Base-by-base conservation (phyloP, 257 asterid genomes). In the Petunia axillaris region DNA sequence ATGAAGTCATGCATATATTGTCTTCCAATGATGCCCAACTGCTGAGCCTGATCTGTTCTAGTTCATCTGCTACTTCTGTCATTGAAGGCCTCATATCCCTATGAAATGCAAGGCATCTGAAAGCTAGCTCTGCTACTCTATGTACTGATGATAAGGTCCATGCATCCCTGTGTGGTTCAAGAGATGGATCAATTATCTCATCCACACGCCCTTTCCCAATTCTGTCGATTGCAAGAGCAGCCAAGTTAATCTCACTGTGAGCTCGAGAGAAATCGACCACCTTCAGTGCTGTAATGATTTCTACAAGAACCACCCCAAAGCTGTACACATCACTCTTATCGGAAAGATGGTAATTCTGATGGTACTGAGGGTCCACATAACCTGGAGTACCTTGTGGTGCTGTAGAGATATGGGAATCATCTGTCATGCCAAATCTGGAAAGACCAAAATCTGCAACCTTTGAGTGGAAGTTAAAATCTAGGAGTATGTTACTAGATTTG, bases 341-440 rank as follows among this genome's bases (percentile, higher is more conserved):
- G 2, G 98, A 95, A 15, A 95, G 95, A 82, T 93, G 98, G 91
- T 88, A 95, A 88, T 92, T 95, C 83, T 93, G 99, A 66, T 95
- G 98, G 75, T 95, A 95, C 66, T 95, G 98, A 37, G 99, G 99
- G 67, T 95, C 99, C 3, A 95, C 87, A 81, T 95, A 95, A 63
- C 99, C 99, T 0, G 98, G 98, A 15, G 98, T 94, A 44, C 98
- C 98, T 75, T 94, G 98, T 3, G 98, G 98, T 5, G 99, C 97
- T 2, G 99, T 95, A 50, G 99, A 95, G 39, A 95, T 85, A 66
- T 95, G 99, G 71, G 99, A 95, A 79, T 95, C 97, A 64, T 93
- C 97, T 6, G 87, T 91, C 97, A 93, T 89, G 10, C 98, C 99
- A 39, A 93, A 85, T 83, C 99, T 89, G 2, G 97, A 95, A 52